Evolutionary conservation across 495 filamentous ascomycete species (phyloP).

Genomic region (Penicillium antarcticum): DNA sequence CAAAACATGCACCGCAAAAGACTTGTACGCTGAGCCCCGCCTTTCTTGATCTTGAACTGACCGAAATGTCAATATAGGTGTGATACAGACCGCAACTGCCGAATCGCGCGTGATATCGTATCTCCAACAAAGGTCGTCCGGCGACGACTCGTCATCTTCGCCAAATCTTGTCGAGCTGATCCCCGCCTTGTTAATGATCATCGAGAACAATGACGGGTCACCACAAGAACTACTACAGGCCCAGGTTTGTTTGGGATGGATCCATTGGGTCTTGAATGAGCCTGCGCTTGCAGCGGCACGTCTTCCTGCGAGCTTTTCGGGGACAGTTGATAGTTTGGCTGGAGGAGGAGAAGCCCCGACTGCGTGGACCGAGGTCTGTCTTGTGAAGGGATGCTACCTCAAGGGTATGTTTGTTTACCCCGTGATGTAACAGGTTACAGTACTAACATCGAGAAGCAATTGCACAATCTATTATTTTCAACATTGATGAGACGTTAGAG

Average conservation of each 20-base stretch:
- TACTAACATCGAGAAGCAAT: slow-evolving; percentile 37
- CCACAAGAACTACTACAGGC: slow-evolving; percentile 75
- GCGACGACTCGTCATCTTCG: slow-evolving; percentile 43
- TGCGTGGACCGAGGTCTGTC: slow-evolving; percentile 76
- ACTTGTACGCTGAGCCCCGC: slow-evolving; percentile 57
- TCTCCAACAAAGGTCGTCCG: slow-evolving; percentile 31
- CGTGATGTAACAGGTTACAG: background rate
- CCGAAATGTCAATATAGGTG: slow-evolving; percentile 48
- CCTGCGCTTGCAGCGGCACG: slow-evolving; percentile 55
- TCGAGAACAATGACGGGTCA: slow-evolving; percentile 56
- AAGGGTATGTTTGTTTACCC: slow-evolving; percentile 46
- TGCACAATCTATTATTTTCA: slow-evolving; percentile 57
- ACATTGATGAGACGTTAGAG: slow-evolving; percentile 53
- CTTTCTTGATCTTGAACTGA: slow-evolving; percentile 13
- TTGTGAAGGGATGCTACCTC: slow-evolving; percentile 73
- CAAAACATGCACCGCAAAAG: slow-evolving; percentile 85
- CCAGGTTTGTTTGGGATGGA: slow-evolving; percentile 75
- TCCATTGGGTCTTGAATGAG: slow-evolving; percentile 73
- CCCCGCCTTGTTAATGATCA: slow-evolving; percentile 57
- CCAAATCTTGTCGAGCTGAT: slow-evolving; percentile 60
- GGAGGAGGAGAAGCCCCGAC: slow-evolving; percentile 45
- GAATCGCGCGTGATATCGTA: slow-evolving; percentile 63
- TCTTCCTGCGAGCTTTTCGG: slow-evolving; percentile 60
- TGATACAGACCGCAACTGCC: slow-evolving; percentile 69
- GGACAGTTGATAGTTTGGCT: slow-evolving; percentile 45